Base-by-base conservation (phyloP, 768 basidiomycete genomes). In the Omphalotus guepiniiformis region DNA sequence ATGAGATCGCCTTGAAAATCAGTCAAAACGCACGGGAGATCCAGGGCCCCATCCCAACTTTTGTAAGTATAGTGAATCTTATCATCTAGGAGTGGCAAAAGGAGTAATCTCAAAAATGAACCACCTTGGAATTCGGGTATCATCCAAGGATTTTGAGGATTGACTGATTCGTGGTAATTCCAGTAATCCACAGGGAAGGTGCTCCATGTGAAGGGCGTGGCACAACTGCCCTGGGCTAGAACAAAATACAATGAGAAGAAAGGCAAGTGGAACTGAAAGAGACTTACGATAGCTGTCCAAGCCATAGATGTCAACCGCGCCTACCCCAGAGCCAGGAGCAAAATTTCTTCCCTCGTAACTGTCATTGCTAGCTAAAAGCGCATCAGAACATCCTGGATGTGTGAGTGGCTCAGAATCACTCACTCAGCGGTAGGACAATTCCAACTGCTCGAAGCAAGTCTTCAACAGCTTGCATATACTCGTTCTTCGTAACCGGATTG, bases 41-140 rank as follows among this genome's bases (percentile, higher is more conserved):
- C 70, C 74, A 1, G 83, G 81, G 15, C 84, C 90, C 86, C 87
- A 93, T 3, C 87, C 81, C n/a, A n/a, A n/a, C n/a, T n/a, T n/a
- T n/a, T n/a, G n/a, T n/a, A 16, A 51, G 49, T 49, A 50, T 25
- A 23, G 25, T 4, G 28, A 50, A 29, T 21, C 15, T 11, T 22
- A 19, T 41, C 39, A 41, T 21, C 23, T 8, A 6, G 23, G 27
- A 19, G 2, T 37, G 16, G 23, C 21, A 25, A 41, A 18, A 21
- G 43, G 42, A 45, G 22, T 25, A n/a, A 38, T 40, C 50, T 25
- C 39, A 51, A 44, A 53, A 80, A 90, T 8, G 85, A 74, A 5
- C 89, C 89, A 12, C 78, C 85, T 70, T 86, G 83, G 58, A 81
- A 83, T 64, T 81, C 41, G 8, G 41, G 21, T 22, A 9, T 42